These are phyloP conservation scores for Colletotrichum zoysiae DNA, from an alignment of 2,329 filamentous ascomycete genomes.

Conservation along the genomic window DNA sequence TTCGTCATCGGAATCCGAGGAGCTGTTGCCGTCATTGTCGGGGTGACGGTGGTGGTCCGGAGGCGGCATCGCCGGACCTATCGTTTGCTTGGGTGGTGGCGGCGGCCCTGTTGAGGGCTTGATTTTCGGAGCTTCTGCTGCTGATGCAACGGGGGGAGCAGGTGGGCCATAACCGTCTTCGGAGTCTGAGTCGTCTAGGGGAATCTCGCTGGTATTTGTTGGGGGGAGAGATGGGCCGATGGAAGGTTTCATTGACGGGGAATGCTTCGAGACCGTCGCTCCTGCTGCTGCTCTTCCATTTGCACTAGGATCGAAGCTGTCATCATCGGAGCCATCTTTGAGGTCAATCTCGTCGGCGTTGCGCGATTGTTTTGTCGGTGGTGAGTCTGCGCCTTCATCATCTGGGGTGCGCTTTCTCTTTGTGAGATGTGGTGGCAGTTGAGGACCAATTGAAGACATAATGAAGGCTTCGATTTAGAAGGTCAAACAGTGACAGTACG, in stretches of 20 bases:
- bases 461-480: constrained; percentile 44
- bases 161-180: constrained; percentile 50
- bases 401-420: constrained; percentile 71
- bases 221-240: constrained; percentile 46
- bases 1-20: constrained; percentile 62
- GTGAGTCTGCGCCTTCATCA: constrained; percentile 55
- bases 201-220: constrained; percentile 57
- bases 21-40: constrained; percentile 48
- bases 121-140: constrained; percentile 36
- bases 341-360: constrained; percentile 65
- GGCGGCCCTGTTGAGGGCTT: constrained; percentile 47
- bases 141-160: constrained; percentile 41
- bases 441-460: constrained; percentile 79
- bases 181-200: constrained; percentile 52
- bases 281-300: constrained; percentile 29
- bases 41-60: constrained; percentile 51
- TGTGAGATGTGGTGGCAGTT: constrained; percentile 75
- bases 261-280: constrained; percentile 24
- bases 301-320: constrained; percentile 57
- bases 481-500: neutral
- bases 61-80: constrained; percentile 60
- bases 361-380: constrained; percentile 63
- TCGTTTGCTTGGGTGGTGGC: constrained; percentile 49
- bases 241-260: constrained; percentile 38
- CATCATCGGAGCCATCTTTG: constrained; percentile 57